Base-by-base conservation (phyloP, 345 rosid species). In the Hirschfeldia incana region DNA sequence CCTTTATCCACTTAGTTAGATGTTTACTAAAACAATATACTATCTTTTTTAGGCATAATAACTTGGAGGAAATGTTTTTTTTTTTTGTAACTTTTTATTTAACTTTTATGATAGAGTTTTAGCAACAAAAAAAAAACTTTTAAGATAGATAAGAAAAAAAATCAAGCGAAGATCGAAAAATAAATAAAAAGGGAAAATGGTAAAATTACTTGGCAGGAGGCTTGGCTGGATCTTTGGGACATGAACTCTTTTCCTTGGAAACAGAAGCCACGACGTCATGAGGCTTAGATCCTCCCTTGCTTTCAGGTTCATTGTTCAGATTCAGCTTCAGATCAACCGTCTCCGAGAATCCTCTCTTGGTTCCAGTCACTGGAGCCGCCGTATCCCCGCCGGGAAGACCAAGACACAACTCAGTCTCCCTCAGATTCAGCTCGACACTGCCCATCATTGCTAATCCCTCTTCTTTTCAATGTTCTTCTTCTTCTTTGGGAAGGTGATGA, bases 271-370 rank as follows among this genome's bases (percentile, higher is more conserved):
- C 61, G 28, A 74, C 70, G 8, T 49, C 73, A 39, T 61, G 39
- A 55, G 36, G 69, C 13, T n/a, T 65, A 82, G 83, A 75, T 9
- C 51, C 46, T 70, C 75, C 68, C 49, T 79, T 83, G 8, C 13
- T 66, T 64, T 28, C 72, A 69, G 84, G 79, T 36, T 77, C 78
- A 68, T 68, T 77, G 69, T 88, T 81, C 61, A 92, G 85, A 76
- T 93, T 89, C 21, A 91, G 92, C 87, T 93, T 89, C 88, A 89
- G 81, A 86, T 86, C 90, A 71, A 91, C 90, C 4, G 94, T 91
- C 77, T 88, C 91, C 6, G 83, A 86, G 82, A 87, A 93, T 2
- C 86, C 89, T 88, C 94, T 89, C 82, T 93, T 93, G 84, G 87
- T 86, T 16, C 75, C 80, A 9, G 78, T 83, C 79, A 78, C 72